A percentile compares a stretch with the other conserved stretches of the same genome.
Evolutionary conservation across 148 eudicot genomes (phyloP).

Genomic region (Dianthus caryophyllus): DNA sequence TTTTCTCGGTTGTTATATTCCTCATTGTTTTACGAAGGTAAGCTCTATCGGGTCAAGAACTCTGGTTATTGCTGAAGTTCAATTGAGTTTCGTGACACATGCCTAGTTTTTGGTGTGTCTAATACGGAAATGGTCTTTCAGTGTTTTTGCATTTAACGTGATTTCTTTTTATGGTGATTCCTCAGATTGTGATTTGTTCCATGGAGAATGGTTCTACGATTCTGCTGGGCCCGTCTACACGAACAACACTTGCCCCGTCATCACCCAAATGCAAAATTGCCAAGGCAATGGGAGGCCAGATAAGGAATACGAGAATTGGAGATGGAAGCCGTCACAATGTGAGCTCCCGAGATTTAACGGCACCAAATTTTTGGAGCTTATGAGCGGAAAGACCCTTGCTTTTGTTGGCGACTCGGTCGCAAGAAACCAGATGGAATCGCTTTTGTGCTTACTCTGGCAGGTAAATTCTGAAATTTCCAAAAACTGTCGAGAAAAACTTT

Average conservation of each 20-base stretch:
- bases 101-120: too few species aligned
- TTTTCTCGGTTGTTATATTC: too few species aligned
- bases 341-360: slow-evolving; percentile 56
- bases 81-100: too few species aligned
- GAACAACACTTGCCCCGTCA: slow-evolving; percentile 70
- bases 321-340: slow-evolving; percentile 82
- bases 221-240: slow-evolving; percentile 67
- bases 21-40: too few species aligned
- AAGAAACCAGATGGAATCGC: slow-evolving; percentile 58
- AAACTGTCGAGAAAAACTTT: too few species aligned
- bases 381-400: slow-evolving; percentile 79
- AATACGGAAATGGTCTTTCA: too few species aligned
- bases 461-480: slow-evolving; percentile 17
- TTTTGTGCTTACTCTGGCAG: slow-evolving; percentile 94
- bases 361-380: slow-evolving; percentile 58
- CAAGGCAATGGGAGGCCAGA: slow-evolving; percentile 98
- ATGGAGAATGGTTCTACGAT: slow-evolving; percentile 76
- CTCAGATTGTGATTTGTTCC: slow-evolving; percentile 72
- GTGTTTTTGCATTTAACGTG: not conserved
- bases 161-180: not conserved
- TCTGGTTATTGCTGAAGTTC: too few species aligned
- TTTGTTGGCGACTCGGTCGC: slow-evolving; percentile 77
- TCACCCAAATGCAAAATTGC: slow-evolving; percentile 80
- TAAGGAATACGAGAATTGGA: slow-evolving; percentile 85
- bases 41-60: too few species aligned